These are phyloP conservation scores for Heritiera fomes DNA, from an alignment of 345 rosid genomes.

Conservation along the genomic window DNA sequence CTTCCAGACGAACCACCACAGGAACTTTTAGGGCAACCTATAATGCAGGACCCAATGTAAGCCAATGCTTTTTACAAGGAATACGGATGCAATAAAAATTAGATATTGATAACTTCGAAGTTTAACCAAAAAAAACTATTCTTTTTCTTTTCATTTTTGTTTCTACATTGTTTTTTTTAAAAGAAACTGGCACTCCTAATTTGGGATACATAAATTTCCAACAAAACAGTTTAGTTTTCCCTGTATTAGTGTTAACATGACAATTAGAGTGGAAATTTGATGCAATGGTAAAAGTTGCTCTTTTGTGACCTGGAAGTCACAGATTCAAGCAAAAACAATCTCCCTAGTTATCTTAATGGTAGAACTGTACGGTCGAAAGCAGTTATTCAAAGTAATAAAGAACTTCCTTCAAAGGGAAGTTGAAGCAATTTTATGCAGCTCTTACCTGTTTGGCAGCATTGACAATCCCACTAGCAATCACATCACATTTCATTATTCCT, in stretches of 20 bases:
- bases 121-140: neutral
- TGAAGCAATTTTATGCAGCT: neutral
- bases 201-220: neutral
- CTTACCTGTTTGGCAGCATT: conserved; percentile 97
- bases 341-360: too few relatives aligned
- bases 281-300: too few relatives aligned
- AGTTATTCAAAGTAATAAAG: neutral
- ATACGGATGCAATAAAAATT: neutral
- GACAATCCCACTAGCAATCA: conserved; percentile 97
- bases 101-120: neutral
- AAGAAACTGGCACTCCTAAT: neutral
- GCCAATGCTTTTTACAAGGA: conserved; percentile 6
- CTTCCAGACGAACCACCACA: conserved; percentile 79
- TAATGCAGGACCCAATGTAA: conserved; percentile 14
- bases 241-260: neutral
- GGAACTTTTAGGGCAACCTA: conserved; percentile 95
- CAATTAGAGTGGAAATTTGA: too few relatives aligned
- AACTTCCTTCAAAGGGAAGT: neutral
- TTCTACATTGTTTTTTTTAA: neutral
- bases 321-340: too few relatives aligned
- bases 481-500: conserved; percentile 98
- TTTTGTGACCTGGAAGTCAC: too few relatives aligned
- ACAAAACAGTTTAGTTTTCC: neutral
- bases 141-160: neutral
- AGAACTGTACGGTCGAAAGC: too few relatives aligned